Evolutionary conservation across 257 asterid genomes (phyloP).

Genomic region (Primulina huaijiensis): DNA sequence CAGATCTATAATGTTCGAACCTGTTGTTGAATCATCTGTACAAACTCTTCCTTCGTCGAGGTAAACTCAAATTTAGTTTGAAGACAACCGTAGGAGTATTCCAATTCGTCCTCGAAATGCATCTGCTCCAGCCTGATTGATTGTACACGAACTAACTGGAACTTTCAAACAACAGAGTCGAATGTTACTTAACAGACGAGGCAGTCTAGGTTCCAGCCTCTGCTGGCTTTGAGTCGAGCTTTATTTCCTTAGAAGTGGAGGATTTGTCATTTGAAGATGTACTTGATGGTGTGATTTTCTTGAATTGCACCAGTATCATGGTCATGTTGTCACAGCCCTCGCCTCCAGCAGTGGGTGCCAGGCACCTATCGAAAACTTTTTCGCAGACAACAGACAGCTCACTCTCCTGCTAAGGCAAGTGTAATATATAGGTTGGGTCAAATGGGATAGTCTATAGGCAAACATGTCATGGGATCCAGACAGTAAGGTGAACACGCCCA

Average conservation of each 20-base stretch:
- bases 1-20: slow-evolving; percentile 8
- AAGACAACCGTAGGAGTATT: slow-evolving; percentile 1
- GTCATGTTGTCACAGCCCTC: slow-evolving; percentile 98
- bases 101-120: not conserved
- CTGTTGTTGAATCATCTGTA: slow-evolving; percentile 27
- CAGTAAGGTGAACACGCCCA: not conserved
- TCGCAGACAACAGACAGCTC: slow-evolving; percentile 76
- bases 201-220: slow-evolving; percentile 6
- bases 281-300: slow-evolving; percentile 39
- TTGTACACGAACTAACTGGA: slow-evolving; percentile 26
- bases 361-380: slow-evolving; percentile 71
- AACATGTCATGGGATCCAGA: slow-evolving; percentile 1
- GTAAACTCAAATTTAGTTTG: not conserved
- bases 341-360: slow-evolving; percentile 86
- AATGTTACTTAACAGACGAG: slow-evolving; percentile 2
- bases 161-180: slow-evolving; percentile 3
- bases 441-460: not conserved
- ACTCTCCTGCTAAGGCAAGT: slow-evolving; percentile 51
- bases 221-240: slow-evolving; percentile 12
- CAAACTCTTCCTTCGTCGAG: slow-evolving; percentile 13
- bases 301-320: slow-evolving; percentile 79
- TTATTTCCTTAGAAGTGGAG: slow-evolving; percentile 28
- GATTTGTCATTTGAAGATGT: slow-evolving; percentile 32
- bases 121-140: slow-evolving; percentile 21
- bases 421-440: slow-evolving; percentile 1